Evolutionary conservation across 2,329 filamentous ascomycete genomes (phyloP), one percentile per base, ranked within the genome.

Genomic region (Botrytis tulipae): DNA sequence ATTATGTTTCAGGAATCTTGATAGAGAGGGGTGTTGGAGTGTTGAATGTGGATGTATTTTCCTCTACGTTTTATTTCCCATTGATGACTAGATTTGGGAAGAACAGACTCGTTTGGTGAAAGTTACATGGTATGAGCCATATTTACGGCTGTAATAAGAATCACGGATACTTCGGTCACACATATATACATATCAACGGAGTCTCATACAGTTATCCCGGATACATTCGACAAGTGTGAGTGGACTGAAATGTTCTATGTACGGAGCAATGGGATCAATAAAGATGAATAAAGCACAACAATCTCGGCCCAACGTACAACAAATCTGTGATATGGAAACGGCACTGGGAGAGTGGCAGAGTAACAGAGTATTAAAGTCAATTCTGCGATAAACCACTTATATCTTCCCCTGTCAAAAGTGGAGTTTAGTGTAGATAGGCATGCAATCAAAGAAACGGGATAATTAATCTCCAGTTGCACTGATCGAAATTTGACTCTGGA

Each of bases 1-100:
- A 83, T 73, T 77, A 80, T 67, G 78, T 85, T 25, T 85, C 84
- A 84, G 76, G 79, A 66, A 77, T 82, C 20, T 74, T 85, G 57
- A 77, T 82, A 46, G 75, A 79, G 14, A 78, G 81, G 68, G 82
- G 80, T 0, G 82, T 84, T 20, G 84, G 84, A 73, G 75, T 84
- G 72, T 73, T 86, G 68, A 85, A 83, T 77, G 82, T 82, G 22
- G 84, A 86, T 80, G 82, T 2, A 1, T 77, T 59, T 42, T 71
- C 10, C 42, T 62, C 44, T 20, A 75, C 32, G 1, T 20, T 57
- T 1, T 69, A 51, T 54, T 69, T 37, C 14, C 66, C 46, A 18
- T n/a, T 69, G 20, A 29, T 69, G 16, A 54, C 46, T 37, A 37
- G 35, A 16, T 57, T 57, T 40, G 32, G 48, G 5, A 10, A 42